Percentiles rank a stretch among this genome's conserved stretches.
Evolutionary conservation across 768 basidiomycete species (phyloP).

Genomic region (Tulasnella sp.): DNA sequence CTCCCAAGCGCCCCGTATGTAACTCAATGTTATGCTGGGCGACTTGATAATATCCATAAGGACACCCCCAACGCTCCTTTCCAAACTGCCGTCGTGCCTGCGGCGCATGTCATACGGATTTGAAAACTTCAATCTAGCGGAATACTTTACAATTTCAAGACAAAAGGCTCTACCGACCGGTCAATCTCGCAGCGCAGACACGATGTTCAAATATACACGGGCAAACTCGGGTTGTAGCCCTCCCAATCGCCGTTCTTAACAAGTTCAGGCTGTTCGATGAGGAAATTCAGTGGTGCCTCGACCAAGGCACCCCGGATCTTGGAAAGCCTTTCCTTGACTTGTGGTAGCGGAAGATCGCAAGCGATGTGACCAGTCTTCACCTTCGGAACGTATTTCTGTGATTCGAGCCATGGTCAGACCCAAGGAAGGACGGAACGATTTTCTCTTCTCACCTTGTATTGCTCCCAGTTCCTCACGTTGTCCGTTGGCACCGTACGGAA

Average conservation of each 20-base stretch:
- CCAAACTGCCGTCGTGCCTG: too few relatives aligned
- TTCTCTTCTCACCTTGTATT: slow-evolving; percentile 50
- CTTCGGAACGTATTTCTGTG: slow-evolving; percentile 60
- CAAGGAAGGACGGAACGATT: neutral
- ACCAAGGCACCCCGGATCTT: slow-evolving; percentile 40
- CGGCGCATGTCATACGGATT: too few relatives aligned
- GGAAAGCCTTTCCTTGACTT: slow-evolving; percentile 58
- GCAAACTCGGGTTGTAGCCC: slow-evolving; percentile 62
- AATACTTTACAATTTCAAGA: too few relatives aligned
- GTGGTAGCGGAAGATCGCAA: slow-evolving; percentile 47
- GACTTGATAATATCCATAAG: too few relatives aligned
- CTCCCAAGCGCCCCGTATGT: too few relatives aligned
- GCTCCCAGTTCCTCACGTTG: slow-evolving; percentile 61
- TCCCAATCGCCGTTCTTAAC: slow-evolving; percentile 50
- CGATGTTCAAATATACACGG: slow-evolving; percentile 54
- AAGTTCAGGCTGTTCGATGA: slow-evolving; percentile 41
- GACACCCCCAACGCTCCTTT: too few relatives aligned
- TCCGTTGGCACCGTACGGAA: slow-evolving; percentile 80
- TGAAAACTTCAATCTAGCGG: too few relatives aligned
- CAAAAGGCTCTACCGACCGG: too few relatives aligned
- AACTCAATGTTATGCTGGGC: too few relatives aligned
- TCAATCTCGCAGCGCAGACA: too few relatives aligned
- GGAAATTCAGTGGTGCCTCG: slow-evolving; percentile 44
- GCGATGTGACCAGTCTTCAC: slow-evolving; percentile 72
- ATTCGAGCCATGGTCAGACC: neutral